Evolutionary conservation across 805 yeast genomes (phyloP).

Genomic region (Saccharomyces paradoxus): DNA sequence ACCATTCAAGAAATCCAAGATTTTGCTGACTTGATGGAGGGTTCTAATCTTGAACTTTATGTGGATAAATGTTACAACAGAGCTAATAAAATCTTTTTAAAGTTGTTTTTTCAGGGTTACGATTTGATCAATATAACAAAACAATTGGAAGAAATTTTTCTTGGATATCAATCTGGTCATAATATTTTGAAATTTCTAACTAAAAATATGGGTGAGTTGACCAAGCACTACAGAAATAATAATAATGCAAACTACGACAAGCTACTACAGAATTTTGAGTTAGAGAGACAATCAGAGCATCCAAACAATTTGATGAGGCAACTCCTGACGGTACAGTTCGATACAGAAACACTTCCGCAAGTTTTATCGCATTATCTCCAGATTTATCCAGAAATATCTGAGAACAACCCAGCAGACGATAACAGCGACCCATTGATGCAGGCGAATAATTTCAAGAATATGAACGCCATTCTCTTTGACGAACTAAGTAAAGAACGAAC

Average conservation of each 20-base stretch:
- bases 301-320: conserved; percentile 19
- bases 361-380: conserved; percentile 13
- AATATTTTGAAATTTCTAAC: conserved; percentile 17
- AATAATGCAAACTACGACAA: conserved; percentile 9
- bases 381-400: not conserved
- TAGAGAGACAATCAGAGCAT: conserved; percentile 5
- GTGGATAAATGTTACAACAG: conserved; percentile 54
- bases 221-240: conserved; percentile 19
- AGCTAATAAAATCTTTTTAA: conserved; percentile 56
- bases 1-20: conserved; percentile 5
- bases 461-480: conserved; percentile 38
- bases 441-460: conserved; percentile 36
- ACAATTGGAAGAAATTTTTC: conserved; percentile 48
- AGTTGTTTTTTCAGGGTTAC: conserved; percentile 54
- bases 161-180: conserved; percentile 30
- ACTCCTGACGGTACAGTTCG: conserved; percentile 33
- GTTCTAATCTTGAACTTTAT: conserved; percentile 43
- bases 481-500: conserved; percentile 24
- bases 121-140: conserved; percentile 41
- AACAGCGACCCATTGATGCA: conserved; percentile 31
- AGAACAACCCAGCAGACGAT: not conserved
- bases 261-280: conserved; percentile 28
- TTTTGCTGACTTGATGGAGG: conserved; percentile 19
- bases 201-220: conserved; percentile 21
- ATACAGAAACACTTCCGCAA: conserved; percentile 25